A percentile compares a stretch with the other conserved stretches of the same genome.
Evolutionary conservation across 495 filamentous ascomycete genomes (phyloP).

Genomic region (Aspergillus olivimuriae): DNA sequence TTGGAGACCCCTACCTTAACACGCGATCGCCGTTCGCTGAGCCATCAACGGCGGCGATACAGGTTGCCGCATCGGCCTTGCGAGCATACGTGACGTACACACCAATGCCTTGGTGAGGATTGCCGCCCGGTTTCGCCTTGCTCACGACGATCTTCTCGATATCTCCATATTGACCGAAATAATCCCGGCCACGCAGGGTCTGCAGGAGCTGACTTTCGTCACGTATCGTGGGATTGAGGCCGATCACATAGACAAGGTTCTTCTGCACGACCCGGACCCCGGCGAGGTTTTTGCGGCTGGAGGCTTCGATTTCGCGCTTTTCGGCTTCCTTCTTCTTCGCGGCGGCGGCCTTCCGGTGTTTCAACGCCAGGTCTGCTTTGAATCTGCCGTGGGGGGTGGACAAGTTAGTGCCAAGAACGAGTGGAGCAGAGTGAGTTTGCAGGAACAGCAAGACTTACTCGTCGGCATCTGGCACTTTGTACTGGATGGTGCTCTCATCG

Average conservation of each 20-base stretch:
- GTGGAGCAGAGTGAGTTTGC: neutral
- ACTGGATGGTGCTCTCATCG: constrained; percentile 93
- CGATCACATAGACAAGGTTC: constrained; percentile 97
- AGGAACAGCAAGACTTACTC: constrained; percentile 59
- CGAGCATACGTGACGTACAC: constrained; percentile 95
- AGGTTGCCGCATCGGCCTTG: constrained; percentile 78
- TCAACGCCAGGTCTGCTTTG: constrained; percentile 81
- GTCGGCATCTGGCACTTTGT: constrained; percentile 86
- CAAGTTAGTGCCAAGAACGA: constrained; percentile 19
- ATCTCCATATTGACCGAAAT: constrained; percentile 97
- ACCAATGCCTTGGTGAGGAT: constrained; percentile 74
- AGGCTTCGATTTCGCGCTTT: constrained; percentile 89
- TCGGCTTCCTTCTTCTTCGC: constrained; percentile 91
- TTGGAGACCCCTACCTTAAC: constrained; percentile 50
- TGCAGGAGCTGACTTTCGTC: constrained; percentile 81
- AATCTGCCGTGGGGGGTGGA: constrained; percentile 40
- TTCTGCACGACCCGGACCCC: constrained; percentile 95
- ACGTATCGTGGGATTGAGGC: constrained; percentile 79
- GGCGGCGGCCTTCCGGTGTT: constrained; percentile 85
- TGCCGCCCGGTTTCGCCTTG: constrained; percentile 74
- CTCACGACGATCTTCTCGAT: constrained; percentile 99
- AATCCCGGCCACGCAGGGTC: constrained; percentile 79
- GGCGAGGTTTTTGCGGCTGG: constrained; percentile 89
- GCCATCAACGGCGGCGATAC: constrained; percentile 87
- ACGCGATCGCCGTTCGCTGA: constrained; percentile 84